Percentiles rank a stretch among this genome's conserved stretches.
These are phyloP conservation scores for Fusarium napiforme DNA, from an alignment of 2,329 filamentous ascomycete genomes.

Conservation along the genomic window DNA sequence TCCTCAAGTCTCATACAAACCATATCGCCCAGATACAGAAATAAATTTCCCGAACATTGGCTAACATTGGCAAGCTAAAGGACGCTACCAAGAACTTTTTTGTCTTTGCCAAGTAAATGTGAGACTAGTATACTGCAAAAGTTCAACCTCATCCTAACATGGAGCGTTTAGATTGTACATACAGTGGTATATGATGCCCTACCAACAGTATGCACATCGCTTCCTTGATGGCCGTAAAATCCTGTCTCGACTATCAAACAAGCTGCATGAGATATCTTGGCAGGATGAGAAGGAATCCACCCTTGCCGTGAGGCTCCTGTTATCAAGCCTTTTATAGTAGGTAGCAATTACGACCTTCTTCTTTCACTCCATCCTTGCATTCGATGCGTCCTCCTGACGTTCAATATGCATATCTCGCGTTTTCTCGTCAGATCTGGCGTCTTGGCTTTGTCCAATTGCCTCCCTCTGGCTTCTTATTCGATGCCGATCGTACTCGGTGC, in stretches of 20 bases:
- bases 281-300: constrained; percentile 5
- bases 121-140: constrained; percentile 19
- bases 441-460: constrained; percentile 5
- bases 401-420: constrained; percentile 1
- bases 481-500: constrained; percentile 17
- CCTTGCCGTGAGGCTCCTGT: constrained; percentile 27
- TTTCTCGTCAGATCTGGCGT: constrained; percentile 22
- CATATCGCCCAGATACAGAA: constrained; percentile 1
- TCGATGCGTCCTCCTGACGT: constrained; percentile 23
- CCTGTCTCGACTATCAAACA: constrained; percentile 1
- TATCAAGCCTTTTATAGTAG: constrained; percentile 31
- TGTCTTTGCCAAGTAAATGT: constrained; percentile 4
- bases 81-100: constrained; percentile 6
- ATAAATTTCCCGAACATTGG: constrained; percentile 16
- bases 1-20: not conserved
- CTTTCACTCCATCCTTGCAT: constrained; percentile 34
- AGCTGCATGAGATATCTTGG: constrained; percentile 19
- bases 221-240: not conserved
- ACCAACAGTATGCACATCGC: not conserved
- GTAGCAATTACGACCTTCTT: constrained; percentile 34
- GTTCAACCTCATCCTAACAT: not conserved
- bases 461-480: constrained; percentile 1
- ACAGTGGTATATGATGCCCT: not conserved
- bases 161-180: not conserved
- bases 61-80: constrained; percentile 12